A percentile compares a stretch with the other conserved stretches of the same genome.
Evolutionary conservation across 2,329 filamentous ascomycete genomes (phyloP).

Genomic region (Neonectria hederae): DNA sequence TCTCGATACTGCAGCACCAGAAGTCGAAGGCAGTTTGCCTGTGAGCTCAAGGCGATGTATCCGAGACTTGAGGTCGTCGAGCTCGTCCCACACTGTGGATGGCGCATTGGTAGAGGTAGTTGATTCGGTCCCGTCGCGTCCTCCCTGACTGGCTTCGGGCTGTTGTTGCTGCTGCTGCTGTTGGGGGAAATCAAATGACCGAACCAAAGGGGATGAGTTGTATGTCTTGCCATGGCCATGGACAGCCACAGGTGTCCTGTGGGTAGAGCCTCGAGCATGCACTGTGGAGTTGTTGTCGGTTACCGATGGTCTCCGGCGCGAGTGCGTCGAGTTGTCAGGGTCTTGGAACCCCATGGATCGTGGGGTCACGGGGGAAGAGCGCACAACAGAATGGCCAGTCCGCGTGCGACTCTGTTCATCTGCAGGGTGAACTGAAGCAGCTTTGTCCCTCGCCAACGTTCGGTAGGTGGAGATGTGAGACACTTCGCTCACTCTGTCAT

Average conservation of each 20-base stretch:
- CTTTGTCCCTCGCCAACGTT: conserved; percentile 53
- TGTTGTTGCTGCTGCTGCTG: conserved; percentile 32
- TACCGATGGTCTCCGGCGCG: conserved; percentile 55
- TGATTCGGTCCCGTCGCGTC: conserved; percentile 79
- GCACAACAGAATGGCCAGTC: conserved; percentile 45
- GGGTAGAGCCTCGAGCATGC: conserved; percentile 54
- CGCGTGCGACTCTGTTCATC: conserved; percentile 50
- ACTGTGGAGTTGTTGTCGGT: conserved; percentile 55
- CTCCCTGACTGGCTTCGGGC: conserved; percentile 47
- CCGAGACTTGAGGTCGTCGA: conserved; percentile 93
- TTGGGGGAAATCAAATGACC: conserved; percentile 47
- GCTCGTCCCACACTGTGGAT: conserved; percentile 96
- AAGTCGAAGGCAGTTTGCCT: conserved; percentile 85
- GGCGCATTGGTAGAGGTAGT: conserved; percentile 88
- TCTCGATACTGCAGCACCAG: conserved; percentile 79
- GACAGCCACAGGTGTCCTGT: conserved; percentile 48
- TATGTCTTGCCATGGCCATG: conserved; percentile 51
- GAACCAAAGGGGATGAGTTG: conserved; percentile 69
- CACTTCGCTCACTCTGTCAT: conserved; percentile 54
- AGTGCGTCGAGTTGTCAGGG: conserved; percentile 43
- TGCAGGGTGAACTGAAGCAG: conserved; percentile 50
- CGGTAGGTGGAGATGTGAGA: conserved; percentile 58
- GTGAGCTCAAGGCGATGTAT: conserved; percentile 91
- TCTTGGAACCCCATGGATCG: conserved; percentile 61
- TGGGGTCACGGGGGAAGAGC: conserved; percentile 59